These are phyloP conservation scores for Hanseniaspora sp. DNA, from an alignment of 1,139 yeast genomes.

Conservation along the genomic window DNA sequence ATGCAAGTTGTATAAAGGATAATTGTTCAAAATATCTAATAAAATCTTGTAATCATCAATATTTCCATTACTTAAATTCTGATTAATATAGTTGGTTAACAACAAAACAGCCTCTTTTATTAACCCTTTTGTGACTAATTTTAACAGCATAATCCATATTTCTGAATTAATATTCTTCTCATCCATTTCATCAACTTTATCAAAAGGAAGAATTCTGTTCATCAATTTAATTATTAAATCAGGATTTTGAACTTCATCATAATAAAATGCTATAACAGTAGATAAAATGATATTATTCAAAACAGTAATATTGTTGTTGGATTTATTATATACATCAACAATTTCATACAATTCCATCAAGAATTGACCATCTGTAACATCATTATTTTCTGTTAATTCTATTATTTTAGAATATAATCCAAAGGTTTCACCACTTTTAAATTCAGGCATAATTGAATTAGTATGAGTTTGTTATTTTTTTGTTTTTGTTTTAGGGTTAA, in stretches of 20 bases:
- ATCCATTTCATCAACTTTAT: slow-evolving; percentile 35
- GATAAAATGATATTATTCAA: slow-evolving; percentile 3
- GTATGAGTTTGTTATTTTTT: no score
- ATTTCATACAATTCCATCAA: slow-evolving; percentile 1
- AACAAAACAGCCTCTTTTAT: slow-evolving; percentile 40
- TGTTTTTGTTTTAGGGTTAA: no score
- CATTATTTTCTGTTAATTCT: background rate
- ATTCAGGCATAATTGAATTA: no score
- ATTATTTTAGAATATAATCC: background rate
- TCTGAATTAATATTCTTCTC: slow-evolving; percentile 54
- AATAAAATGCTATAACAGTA: slow-evolving; percentile 8
- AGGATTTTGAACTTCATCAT: background rate
- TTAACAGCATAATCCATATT: slow-evolving; percentile 36
- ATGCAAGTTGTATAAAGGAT: slow-evolving; percentile 27
- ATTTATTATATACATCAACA: background rate
- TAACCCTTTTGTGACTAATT: slow-evolving; percentile 52
- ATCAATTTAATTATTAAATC: slow-evolving; percentile 1
- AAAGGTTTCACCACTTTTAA: background rate
- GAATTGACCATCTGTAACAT: background rate
- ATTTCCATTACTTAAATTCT: background rate
- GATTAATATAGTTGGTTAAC: slow-evolving; percentile 17
- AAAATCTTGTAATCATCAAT: slow-evolving; percentile 40
- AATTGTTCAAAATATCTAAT: slow-evolving; percentile 28
- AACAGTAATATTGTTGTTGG: background rate
- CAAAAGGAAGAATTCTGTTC: slow-evolving; percentile 3